These are phyloP conservation scores for Cydonia oblonga DNA, from an alignment of 331 rosid genomes.

Conservation along the genomic window DNA sequence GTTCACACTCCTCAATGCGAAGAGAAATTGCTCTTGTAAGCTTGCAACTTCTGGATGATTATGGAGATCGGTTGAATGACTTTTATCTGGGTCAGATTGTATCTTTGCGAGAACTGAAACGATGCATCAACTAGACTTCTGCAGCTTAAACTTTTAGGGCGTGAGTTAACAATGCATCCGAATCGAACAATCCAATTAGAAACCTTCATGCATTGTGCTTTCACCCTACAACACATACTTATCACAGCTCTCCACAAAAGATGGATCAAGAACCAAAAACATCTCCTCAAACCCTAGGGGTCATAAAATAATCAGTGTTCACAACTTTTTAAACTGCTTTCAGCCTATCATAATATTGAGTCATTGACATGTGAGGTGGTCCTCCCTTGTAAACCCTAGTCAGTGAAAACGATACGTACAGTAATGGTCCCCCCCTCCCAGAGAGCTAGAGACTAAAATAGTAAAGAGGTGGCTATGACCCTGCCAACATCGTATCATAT, in stretches of 20 bases:
- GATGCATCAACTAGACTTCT: neutral
- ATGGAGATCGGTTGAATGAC: neutral
- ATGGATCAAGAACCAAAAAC: neutral
- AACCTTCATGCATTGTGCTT: neutral
- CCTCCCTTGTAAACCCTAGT: neutral
- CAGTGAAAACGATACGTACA: neutral
- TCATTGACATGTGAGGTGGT: neutral
- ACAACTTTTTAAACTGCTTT: neutral
- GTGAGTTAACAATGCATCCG: neutral
- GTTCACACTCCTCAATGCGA: neutral
- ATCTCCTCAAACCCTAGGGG: neutral
- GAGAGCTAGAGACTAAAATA: neutral
- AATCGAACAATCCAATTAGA: too few relatives aligned
- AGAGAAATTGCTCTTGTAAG: neutral
- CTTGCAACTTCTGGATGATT: neutral
- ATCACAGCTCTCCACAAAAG: neutral
- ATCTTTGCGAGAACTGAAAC: neutral
- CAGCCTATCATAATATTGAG: neutral
- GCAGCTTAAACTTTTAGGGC: neutral
- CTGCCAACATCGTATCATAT: neutral
- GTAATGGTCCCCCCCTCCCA: neutral
- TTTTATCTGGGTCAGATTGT: neutral
- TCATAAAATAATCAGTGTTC: neutral
- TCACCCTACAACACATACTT: too few relatives aligned
- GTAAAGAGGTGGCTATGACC: neutral